Evolutionary conservation across 106 monocot genomes (phyloP), one percentile per base, ranked within the genome.

Genomic region (Amphibolis antarctica): DNA sequence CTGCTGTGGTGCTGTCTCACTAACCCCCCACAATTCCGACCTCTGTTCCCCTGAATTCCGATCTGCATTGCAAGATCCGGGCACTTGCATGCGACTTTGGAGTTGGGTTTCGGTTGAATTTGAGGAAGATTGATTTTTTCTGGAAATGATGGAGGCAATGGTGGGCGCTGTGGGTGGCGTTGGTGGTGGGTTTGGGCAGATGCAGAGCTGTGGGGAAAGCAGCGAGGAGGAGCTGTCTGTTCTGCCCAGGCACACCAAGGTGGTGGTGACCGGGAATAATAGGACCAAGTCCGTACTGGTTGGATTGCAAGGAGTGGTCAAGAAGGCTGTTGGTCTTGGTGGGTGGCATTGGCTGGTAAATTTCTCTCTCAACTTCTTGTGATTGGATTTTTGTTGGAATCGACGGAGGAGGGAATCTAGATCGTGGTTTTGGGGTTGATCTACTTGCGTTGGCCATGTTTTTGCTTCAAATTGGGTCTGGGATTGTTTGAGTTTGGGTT

Each of bases 311-410:
- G 73, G 73, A 14, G 62, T 71, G 31, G 61, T 70, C 61, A 70
- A 70, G 60, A 70, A 70, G 61, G 70, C 65, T 17, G 72, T 73
- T 11, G 71, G 71, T 5, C 71, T 71, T 36, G 71, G 71, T 12
- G 71, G 71, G 4, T 71, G 71, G 73, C 73, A 73, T 73, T 73
- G 73, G 73, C 73, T 73, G 73, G 73, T 73, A 66, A 72, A 44
- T 65, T 65, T 42, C 18, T 58, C 28, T 29, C 17, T 21, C 3
- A 58, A 27, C 29, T 58, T 11, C 12, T n/a, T 58, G 10, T 13
- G 27, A 58, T 58, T 58, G 58, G 58, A 18, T n/a, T 17, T 58
- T 30, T 53, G 3, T 53, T 53, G 53, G 58, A 58, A 21, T 58
- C 14, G 48, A 11, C 3, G 9, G 7, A 20, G 17, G 54, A 22